Conservation (phyloP, 306 rosid genomes). For the Acacia melanoxylon region DNA sequence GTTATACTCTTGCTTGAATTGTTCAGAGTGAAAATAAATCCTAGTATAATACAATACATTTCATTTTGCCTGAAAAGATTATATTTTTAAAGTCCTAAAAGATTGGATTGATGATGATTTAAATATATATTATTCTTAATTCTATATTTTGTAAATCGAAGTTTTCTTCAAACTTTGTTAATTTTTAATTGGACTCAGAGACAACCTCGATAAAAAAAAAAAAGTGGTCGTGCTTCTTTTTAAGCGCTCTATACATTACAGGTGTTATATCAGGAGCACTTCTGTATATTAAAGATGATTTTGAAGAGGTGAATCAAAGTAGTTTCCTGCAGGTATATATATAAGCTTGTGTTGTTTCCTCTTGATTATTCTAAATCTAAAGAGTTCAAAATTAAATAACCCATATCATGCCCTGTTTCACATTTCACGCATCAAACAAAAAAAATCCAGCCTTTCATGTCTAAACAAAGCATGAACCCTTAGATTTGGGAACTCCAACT, state of each 20-base stretch:
- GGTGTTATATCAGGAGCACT: conserved; percentile 54
- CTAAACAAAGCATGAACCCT: neutral
- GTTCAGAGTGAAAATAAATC: too few relatives aligned
- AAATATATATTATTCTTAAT: neutral
- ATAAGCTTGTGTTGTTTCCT: neutral
- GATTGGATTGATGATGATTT: too few relatives aligned
- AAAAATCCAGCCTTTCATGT: neutral
- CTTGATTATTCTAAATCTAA: neutral
- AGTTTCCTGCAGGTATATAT: conserved; percentile 35
- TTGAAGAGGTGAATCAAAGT: conserved; percentile 35
- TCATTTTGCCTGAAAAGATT: neutral
- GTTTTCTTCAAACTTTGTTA: neutral
- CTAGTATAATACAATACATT: neutral
- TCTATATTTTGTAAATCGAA: neutral
- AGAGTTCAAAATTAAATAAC: neutral
- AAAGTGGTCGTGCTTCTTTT: neutral
- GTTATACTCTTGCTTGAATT: too few relatives aligned
- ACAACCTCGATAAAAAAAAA: neutral
- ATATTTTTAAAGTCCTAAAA: neutral
- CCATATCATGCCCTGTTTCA: neutral
- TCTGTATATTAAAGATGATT: conserved; percentile 47
- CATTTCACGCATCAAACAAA: neutral
- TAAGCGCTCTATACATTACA: neutral
- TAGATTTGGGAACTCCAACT: neutral
- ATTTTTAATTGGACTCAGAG: neutral